Evolutionary conservation across 306 rosid genomes (phyloP).

Genomic region (Parietaria judaica): DNA sequence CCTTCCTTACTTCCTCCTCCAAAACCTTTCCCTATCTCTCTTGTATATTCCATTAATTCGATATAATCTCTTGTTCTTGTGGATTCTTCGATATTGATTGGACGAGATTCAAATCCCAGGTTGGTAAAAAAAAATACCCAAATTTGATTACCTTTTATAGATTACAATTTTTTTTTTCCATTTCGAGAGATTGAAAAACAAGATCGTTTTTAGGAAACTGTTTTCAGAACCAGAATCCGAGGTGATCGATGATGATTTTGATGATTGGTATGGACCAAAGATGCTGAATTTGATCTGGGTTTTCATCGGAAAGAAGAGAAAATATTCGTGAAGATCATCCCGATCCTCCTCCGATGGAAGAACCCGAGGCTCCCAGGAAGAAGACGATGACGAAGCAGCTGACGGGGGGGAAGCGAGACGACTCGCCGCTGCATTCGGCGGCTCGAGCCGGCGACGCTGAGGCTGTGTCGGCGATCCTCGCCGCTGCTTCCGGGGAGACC

Average conservation of each 20-base stretch:
- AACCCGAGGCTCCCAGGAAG: slow-evolving; percentile 39
- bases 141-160: background rate
- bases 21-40: slow-evolving; percentile 2
- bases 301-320: slow-evolving; percentile 32
- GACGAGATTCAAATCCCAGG: slow-evolving; percentile 33
- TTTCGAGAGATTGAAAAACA: slow-evolving; percentile 19
- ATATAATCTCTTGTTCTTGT: slow-evolving; percentile 22
- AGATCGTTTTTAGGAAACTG: slow-evolving; percentile 9
- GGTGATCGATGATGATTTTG: slow-evolving; percentile 14
- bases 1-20: slow-evolving; percentile 23
- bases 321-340: slow-evolving; percentile 14
- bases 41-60: slow-evolving; percentile 12
- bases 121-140: background rate
- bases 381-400: slow-evolving; percentile 86
- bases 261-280: slow-evolving; percentile 21
- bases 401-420: slow-evolving; percentile 92
- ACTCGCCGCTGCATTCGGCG: slow-evolving; percentile 63
- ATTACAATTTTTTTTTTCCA: background rate
- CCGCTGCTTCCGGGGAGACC: slow-evolving; percentile 26
- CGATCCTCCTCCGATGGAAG: slow-evolving; percentile 29
- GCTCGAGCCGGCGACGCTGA: slow-evolving; percentile 64
- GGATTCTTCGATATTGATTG: slow-evolving; percentile 25
- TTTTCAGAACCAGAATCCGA: slow-evolving; percentile 18
- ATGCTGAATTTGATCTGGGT: slow-evolving; percentile 41
- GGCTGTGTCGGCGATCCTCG: slow-evolving; percentile 33